These are phyloP conservation scores for Rhododendron griersonianum DNA, from an alignment of 148 eudicot species.

Conservation along the genomic window DNA sequence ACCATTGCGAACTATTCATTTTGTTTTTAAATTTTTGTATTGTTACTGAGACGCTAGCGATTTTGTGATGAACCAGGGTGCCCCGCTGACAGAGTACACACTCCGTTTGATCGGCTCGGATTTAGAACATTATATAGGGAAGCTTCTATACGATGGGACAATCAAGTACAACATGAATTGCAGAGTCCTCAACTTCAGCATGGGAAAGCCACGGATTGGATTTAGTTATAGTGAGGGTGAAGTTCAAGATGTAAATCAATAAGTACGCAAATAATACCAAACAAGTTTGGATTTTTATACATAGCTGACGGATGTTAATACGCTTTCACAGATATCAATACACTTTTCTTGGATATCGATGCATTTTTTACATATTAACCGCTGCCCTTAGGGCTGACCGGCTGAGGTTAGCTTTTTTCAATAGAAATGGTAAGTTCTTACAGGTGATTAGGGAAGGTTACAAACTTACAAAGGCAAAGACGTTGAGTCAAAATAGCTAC, in stretches of 20 bases:
- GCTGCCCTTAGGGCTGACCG: too few relatives aligned
- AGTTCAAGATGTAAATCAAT: slow-evolving; percentile 41
- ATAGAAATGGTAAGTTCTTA: too few relatives aligned
- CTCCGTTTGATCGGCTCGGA: slow-evolving; percentile 89
- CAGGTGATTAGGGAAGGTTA: too few relatives aligned
- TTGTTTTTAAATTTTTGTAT: neutral
- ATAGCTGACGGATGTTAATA: too few relatives aligned
- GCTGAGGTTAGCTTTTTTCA: too few relatives aligned
- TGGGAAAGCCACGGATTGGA: slow-evolving; percentile 88
- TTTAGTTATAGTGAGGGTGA: slow-evolving; percentile 57
- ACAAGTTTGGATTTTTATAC: too few relatives aligned
- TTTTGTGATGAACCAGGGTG: slow-evolving; percentile 53
- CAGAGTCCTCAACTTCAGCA: slow-evolving; percentile 79
- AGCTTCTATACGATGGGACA: slow-evolving; percentile 75
- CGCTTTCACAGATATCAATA: too few relatives aligned
- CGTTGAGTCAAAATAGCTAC: too few relatives aligned
- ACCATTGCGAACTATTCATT: neutral
- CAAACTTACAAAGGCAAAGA: too few relatives aligned
- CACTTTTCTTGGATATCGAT: too few relatives aligned
- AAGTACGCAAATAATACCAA: neutral
- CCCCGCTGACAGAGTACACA: slow-evolving; percentile 84
- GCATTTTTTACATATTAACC: too few relatives aligned
- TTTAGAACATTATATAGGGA: slow-evolving; percentile 88
- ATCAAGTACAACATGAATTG: slow-evolving; percentile 89
- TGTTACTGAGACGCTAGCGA: slow-evolving; percentile 1